These are phyloP conservation scores for Lineolata rhizophorae DNA, from an alignment of 495 filamentous ascomycete species.

Conservation along the genomic window DNA sequence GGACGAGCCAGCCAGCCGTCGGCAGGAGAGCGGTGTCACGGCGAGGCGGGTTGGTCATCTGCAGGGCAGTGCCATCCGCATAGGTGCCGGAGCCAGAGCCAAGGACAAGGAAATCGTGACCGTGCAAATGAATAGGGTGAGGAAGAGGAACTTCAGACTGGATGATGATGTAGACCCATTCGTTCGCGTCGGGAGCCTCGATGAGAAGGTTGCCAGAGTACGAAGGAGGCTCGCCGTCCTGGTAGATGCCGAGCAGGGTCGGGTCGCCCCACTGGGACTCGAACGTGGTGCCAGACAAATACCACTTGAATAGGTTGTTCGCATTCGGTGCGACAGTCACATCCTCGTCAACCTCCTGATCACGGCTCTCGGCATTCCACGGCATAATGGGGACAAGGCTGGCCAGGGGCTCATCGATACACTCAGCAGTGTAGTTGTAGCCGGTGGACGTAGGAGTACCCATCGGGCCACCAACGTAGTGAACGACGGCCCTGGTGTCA, in stretches of 20 bases:
- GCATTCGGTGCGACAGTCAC: slow-evolving; percentile 9
- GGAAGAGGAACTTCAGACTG: slow-evolving; percentile 9
- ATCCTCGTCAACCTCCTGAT: slow-evolving; percentile 7
- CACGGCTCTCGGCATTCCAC: slow-evolving; percentile 6
- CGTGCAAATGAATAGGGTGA: slow-evolving; percentile 17
- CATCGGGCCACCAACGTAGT: slow-evolving; percentile 8
- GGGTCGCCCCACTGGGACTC: slow-evolving; percentile 12
- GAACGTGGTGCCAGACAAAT: slow-evolving; percentile 16
- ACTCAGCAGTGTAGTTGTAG: slow-evolving; percentile 15
- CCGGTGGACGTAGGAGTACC: slow-evolving; percentile 11
- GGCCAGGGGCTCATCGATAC: slow-evolving; percentile 17
- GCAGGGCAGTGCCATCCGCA: slow-evolving; percentile 5
- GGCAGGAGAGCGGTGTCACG: slow-evolving; percentile 15
- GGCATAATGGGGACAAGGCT: slow-evolving; percentile 11
- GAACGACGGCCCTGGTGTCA: slow-evolving; percentile 16
- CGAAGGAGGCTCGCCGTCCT: slow-evolving; percentile 12
- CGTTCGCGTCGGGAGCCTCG: slow-evolving; percentile 11
- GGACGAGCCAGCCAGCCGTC: slow-evolving; percentile 11
- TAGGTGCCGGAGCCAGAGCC: slow-evolving; percentile 9
- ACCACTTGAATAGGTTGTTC: slow-evolving; percentile 17
- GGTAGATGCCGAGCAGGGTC: slow-evolving; percentile 11
- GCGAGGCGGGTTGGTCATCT: slow-evolving; percentile 13
- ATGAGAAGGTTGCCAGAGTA: slow-evolving; percentile 13
- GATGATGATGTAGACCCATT: slow-evolving; percentile 20
- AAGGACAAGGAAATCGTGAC: slow-evolving; percentile 18